These are phyloP conservation scores for Hypoxylon sp. DNA, from an alignment of 2,329 filamentous ascomycete genomes.

Conservation along the genomic window DNA sequence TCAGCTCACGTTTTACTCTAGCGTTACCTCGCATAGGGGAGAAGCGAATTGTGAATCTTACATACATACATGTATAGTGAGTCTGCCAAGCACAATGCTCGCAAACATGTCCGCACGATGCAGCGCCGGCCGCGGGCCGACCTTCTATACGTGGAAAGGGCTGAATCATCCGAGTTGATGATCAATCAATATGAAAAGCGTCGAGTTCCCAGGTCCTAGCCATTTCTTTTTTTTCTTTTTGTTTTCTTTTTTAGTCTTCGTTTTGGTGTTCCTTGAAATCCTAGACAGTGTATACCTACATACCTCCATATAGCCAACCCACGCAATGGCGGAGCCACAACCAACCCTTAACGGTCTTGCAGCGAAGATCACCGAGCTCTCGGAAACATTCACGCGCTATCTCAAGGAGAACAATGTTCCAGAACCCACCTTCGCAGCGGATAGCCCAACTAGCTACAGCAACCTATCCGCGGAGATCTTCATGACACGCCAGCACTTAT, in stretches of 20 bases:
- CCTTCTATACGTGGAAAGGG: constrained; percentile 19
- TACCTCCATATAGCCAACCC: constrained; percentile 10
- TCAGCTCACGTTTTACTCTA: constrained; percentile 13
- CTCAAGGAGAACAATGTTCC: constrained; percentile 61
- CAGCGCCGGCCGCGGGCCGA: constrained; percentile 32
- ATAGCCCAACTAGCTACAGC: constrained; percentile 61
- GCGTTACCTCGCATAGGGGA: constrained; percentile 4
- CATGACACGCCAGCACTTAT: constrained; percentile 60
- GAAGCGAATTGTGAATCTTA: constrained; percentile 10
- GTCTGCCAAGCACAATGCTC: not conserved
- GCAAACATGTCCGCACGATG: constrained; percentile 12
- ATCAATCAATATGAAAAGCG: constrained; percentile 22
- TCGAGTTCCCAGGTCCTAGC: constrained; percentile 3
- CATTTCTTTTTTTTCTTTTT: not conserved
- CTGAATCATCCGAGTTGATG: not conserved
- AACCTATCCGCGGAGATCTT: constrained; percentile 62
- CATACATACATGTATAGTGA: constrained; percentile 1
- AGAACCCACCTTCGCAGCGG: constrained; percentile 60
- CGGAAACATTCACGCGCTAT: constrained; percentile 58
- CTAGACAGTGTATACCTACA: constrained; percentile 18
- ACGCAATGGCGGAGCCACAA: constrained; percentile 53
- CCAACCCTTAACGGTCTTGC: constrained; percentile 61
- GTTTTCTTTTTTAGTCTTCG: not conserved
- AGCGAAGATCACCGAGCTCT: constrained; percentile 62
- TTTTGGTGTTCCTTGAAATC: constrained; percentile 3